phyloP scores from a whole-genome alignment of 768 basidiomycete genomes.

The Suillus subaureus region DNA sequence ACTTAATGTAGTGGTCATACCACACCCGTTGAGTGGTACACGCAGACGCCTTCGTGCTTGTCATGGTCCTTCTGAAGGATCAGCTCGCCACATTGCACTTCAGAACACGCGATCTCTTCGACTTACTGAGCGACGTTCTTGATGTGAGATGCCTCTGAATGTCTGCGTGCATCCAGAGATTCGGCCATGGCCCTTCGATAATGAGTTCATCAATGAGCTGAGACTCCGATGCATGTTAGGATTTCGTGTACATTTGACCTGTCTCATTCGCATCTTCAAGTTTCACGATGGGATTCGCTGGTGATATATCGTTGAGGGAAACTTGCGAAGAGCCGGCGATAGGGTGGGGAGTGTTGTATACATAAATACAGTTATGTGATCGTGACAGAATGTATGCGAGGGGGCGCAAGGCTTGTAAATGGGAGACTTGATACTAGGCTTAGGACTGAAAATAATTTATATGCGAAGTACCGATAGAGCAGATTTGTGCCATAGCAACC shows the following conservation, averaged over 20 bases:
- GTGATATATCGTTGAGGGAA: constrained; percentile 50
- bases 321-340: constrained; percentile 80
- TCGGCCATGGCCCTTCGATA: constrained; percentile 68
- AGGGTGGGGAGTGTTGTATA: constrained; percentile 60
- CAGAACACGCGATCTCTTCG: neutral
- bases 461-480: too few species aligned
- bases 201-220: constrained; percentile 82
- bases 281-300: constrained; percentile 75
- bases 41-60: neutral
- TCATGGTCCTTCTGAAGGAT: neutral
- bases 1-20: neutral
- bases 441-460: too few species aligned
- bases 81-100: neutral
- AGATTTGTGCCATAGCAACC: too few species aligned
- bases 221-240: neutral
- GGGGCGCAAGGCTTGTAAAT: too few species aligned
- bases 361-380: constrained; percentile 73
- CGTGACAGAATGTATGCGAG: constrained; percentile 53
- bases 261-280: constrained; percentile 44
- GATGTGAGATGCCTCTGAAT: constrained; percentile 60
- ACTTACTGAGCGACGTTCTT: constrained; percentile 52
- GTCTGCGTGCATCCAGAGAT: constrained; percentile 61
- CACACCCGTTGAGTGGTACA: neutral
- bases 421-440: too few species aligned
- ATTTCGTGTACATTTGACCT: constrained; percentile 26